A percentile compares a stretch with the other conserved stretches of the same genome.
Evolutionary conservation across 148 eudicot species (phyloP).

Genomic region (Rhododendron williamsianum): DNA sequence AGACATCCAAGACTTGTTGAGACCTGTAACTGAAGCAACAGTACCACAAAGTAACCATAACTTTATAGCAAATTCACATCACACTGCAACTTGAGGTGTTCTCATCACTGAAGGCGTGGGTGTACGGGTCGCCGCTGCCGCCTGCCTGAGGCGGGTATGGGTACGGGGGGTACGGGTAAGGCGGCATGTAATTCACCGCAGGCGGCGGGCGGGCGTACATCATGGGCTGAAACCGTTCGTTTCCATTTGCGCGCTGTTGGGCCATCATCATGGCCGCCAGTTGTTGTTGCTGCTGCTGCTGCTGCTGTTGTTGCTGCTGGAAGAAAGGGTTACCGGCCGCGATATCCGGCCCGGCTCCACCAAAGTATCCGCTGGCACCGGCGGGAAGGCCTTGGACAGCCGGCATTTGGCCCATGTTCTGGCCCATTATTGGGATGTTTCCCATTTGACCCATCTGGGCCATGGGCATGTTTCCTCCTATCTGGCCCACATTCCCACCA

Average conservation of each 20-base stretch:
- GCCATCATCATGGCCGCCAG: slow-evolving; percentile 82
- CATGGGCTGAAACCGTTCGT: slow-evolving; percentile 88
- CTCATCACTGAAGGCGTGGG: slow-evolving; percentile 72
- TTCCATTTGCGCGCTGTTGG: slow-evolving; percentile 75
- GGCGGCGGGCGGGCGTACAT: slow-evolving; percentile 89
- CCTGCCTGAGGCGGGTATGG: slow-evolving; percentile 30
- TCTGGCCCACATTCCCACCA: slow-evolving; percentile 42
- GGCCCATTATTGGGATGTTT: slow-evolving; percentile 70
- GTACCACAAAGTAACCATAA: neutral
- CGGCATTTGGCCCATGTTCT: slow-evolving; percentile 51
- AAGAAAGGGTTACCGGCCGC: slow-evolving; percentile 65
- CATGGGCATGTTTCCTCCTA: slow-evolving; percentile 45
- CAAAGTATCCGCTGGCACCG: slow-evolving; percentile 29
- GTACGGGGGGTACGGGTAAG: slow-evolving; percentile 23
- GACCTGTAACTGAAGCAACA: neutral
- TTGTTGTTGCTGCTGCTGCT: slow-evolving; percentile 23
- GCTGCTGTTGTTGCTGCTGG: slow-evolving; percentile 17
- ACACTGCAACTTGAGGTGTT: slow-evolving; percentile 79
- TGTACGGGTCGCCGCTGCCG: slow-evolving; percentile 52
- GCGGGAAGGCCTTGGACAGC: slow-evolving; percentile 83
- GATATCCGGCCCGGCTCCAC: slow-evolving; percentile 48
- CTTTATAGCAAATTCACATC: slow-evolving; percentile 46
- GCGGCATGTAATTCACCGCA: slow-evolving; percentile 57
- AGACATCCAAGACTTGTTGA: neutral
- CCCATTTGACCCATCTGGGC: slow-evolving; percentile 62